These are phyloP conservation scores for Microglena sp. DNA, from an alignment of 139 green algal species.

Conservation along the genomic window DNA sequence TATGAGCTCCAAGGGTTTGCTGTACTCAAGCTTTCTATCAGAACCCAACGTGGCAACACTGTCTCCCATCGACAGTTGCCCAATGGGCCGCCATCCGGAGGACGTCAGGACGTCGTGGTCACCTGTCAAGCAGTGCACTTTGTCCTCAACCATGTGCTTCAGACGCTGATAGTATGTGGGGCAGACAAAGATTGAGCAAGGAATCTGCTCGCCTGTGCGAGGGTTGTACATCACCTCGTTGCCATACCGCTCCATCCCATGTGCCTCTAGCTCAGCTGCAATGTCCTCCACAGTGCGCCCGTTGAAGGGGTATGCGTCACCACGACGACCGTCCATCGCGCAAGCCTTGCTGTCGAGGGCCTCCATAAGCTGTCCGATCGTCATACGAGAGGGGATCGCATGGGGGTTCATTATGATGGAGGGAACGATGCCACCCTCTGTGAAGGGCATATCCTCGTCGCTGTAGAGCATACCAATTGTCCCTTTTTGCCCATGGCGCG, in stretches of 20 bases:
- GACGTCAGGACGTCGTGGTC: slow-evolving; percentile 6
- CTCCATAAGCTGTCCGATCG: slow-evolving; percentile 96
- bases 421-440: slow-evolving; percentile 70
- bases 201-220: slow-evolving; percentile 39
- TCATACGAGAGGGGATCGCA: slow-evolving; percentile 98
- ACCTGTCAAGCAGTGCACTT: slow-evolving; percentile 3
- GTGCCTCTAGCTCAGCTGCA: slow-evolving; percentile 27
- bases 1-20: neutral
- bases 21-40: neutral
- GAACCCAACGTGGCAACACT: neutral
- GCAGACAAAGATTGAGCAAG: slow-evolving; percentile 41
- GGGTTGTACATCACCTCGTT: slow-evolving; percentile 51
- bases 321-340: slow-evolving; percentile 27
- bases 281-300: slow-evolving; percentile 24
- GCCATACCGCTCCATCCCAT: slow-evolving; percentile 35
- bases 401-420: slow-evolving; percentile 99
- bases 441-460: slow-evolving; percentile 55
- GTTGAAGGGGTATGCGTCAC: slow-evolving; percentile 25
- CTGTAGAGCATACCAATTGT: slow-evolving; percentile 8
- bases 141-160: slow-evolving; percentile 52
- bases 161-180: slow-evolving; percentile 55
- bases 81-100: neutral
- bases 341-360: slow-evolving; percentile 44
- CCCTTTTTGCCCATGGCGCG: slow-evolving; percentile 17
- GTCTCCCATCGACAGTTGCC: neutral